Evolutionary conservation across 2,329 filamentous ascomycete species (phyloP).

Genomic region (Helicocarpus griseus): DNA sequence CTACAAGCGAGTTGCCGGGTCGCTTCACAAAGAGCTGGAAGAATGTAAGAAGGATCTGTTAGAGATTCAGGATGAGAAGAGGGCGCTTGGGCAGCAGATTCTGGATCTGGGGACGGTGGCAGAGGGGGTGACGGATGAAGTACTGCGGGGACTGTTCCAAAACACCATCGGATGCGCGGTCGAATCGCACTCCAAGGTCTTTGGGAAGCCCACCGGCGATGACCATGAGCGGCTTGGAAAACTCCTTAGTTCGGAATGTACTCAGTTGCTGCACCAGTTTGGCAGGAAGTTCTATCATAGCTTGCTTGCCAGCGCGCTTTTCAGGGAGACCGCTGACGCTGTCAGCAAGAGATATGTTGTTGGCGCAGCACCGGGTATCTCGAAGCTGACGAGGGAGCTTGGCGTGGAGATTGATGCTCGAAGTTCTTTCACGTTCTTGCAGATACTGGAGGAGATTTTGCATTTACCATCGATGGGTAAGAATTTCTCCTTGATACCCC

Average conservation of each 20-base stretch:
- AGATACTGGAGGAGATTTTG: background rate
- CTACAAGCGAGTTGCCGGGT: background rate
- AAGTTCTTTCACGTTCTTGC: background rate
- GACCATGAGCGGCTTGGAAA: background rate
- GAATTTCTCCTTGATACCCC: background rate
- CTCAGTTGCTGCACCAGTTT: background rate
- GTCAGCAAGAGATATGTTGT: conserved; percentile 1
- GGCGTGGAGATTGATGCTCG: background rate
- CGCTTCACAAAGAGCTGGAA: background rate
- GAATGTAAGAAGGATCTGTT: conserved; percentile 3
- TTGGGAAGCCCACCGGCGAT: background rate
- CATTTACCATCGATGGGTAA: background rate
- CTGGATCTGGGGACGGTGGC: conserved; percentile 2
- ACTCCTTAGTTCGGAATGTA: background rate
- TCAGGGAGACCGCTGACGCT: background rate
- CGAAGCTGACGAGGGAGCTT: background rate
- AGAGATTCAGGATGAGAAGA: background rate
- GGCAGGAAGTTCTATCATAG: conserved; percentile 2
- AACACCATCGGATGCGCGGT: background rate
- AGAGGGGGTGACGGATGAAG: conserved; percentile 1
- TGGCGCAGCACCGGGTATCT: background rate
- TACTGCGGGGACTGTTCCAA: conserved; percentile 1
- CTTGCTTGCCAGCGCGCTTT: conserved; percentile 1
- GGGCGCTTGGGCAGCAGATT: conserved; percentile 1
- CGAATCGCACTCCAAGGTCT: conserved; percentile 1